These are phyloP conservation scores for Acacia confusa DNA, from an alignment of 306 rosid genomes.

Conservation along the genomic window DNA sequence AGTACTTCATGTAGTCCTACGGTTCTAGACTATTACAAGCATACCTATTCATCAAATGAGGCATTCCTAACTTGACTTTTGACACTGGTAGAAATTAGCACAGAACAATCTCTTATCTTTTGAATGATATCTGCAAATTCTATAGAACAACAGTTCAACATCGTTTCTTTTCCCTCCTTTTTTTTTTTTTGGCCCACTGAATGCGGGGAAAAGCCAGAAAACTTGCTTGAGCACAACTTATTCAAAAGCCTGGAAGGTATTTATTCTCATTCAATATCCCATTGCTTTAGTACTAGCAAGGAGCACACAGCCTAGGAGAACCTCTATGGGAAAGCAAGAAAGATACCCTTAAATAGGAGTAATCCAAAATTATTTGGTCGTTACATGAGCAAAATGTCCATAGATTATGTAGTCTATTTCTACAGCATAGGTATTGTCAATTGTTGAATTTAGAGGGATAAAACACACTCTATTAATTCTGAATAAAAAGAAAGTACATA, in stretches of 20 bases:
- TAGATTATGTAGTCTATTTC: background rate
- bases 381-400: background rate
- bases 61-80: background rate
- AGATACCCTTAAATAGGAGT: background rate
- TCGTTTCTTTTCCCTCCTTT: background rate
- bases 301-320: background rate
- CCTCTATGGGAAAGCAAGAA: background rate
- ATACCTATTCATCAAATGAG: background rate
- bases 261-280: background rate
- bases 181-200: background rate
- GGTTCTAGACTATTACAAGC: background rate
- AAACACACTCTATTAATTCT: too few relatives aligned
- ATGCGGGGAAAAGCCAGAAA: background rate
- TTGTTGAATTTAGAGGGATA: too few relatives aligned
- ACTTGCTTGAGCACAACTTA: background rate
- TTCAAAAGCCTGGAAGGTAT: background rate
- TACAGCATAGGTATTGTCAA: background rate
- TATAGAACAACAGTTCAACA: background rate
- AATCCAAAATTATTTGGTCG: background rate
- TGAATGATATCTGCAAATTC: background rate
- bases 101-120: background rate
- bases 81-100: background rate
- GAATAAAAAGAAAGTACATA: too few relatives aligned
- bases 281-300: background rate
- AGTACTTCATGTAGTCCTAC: background rate